phyloP scores from a whole-genome alignment of 2,329 filamentous ascomycete species.

The Botrytis fragariae region DNA sequence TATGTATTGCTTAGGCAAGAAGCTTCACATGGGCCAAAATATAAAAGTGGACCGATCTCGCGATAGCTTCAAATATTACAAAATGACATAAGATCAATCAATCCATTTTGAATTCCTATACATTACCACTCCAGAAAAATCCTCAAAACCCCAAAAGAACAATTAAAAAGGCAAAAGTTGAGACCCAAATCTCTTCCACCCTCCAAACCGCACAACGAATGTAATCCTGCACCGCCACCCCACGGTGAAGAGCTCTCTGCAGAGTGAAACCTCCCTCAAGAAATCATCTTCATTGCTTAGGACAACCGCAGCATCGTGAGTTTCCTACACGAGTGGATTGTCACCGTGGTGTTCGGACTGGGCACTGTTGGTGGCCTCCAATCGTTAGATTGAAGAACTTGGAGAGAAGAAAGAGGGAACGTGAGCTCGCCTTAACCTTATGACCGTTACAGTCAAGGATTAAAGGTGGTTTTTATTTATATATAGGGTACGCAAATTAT shows the following conservation, averaged over 20 bases:
- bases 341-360: slow-evolving; percentile 68
- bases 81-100: not conserved
- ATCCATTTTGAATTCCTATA: not conserved
- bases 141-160: slow-evolving; percentile 2
- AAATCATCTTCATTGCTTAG: slow-evolving; percentile 66
- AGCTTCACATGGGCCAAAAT: not conserved
- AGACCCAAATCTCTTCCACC: slow-evolving; percentile 33
- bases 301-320: slow-evolving; percentile 61
- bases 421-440: slow-evolving; percentile 14
- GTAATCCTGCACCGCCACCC: slow-evolving; percentile 67
- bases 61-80: not conserved
- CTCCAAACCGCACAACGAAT: slow-evolving; percentile 60
- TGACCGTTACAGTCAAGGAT: not conserved
- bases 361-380: slow-evolving; percentile 50
- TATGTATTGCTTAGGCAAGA: not conserved
- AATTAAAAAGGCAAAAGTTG: slow-evolving; percentile 26
- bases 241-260: slow-evolving; percentile 69
- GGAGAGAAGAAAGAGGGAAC: not conserved
- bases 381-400: slow-evolving; percentile 15
- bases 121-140: not conserved
- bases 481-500: accelerated
- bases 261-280: slow-evolving; percentile 72
- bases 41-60: not conserved
- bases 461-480: accelerated
- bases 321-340: slow-evolving; percentile 63